Evolutionary conservation across 78 protist species (phyloP), one percentile per base, ranked within the genome.

Genomic region (Polysphondylium violaceum): DNA sequence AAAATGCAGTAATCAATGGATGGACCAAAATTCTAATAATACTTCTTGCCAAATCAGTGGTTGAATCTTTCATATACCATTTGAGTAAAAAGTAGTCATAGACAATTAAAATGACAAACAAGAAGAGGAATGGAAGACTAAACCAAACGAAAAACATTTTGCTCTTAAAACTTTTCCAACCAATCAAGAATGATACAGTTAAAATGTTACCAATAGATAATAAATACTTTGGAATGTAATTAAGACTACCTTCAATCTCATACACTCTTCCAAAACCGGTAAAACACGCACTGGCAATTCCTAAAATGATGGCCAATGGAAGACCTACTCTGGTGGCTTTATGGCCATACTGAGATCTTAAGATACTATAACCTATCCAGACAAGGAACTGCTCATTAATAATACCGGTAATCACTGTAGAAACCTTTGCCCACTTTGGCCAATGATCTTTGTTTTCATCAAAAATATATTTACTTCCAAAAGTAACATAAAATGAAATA

Each of bases 341-440:
- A 31, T 56, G 65, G 9, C 86, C 86, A 76, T 33, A 76, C 27
- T 76, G 86, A 29, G 72, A 56, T 60, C 69, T 44, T 6, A 56
- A 9, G 4, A 76, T 44, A 8, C 36, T 38, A 47, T 21, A 76
- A 5, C 59, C 71, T 27, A 76, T 44, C 4, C 50, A 60, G 5
- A 50, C 65, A 6, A 76, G 43, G 17, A 76, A 27, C 43, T 76
- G 86, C 31, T 76, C 69, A 43, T 59, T 76, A 4, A 76, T 33
- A 2, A 56, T 27, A 43, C 86, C 86, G 2, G 73, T 47, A 17
- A 76, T 76, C 9, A 76, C 25, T n/a, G 69, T 41, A 6, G 44
- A 2, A 14, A 64, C 72, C 23, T 56, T 38, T 23, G 43, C 61
- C 86, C 86, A 76, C 12, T 14, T 25, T n/a, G 72, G 69, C 31